Evolutionary conservation across 2,329 filamentous ascomycete genomes (phyloP).

Genomic region (Fusarium scirpi): DNA sequence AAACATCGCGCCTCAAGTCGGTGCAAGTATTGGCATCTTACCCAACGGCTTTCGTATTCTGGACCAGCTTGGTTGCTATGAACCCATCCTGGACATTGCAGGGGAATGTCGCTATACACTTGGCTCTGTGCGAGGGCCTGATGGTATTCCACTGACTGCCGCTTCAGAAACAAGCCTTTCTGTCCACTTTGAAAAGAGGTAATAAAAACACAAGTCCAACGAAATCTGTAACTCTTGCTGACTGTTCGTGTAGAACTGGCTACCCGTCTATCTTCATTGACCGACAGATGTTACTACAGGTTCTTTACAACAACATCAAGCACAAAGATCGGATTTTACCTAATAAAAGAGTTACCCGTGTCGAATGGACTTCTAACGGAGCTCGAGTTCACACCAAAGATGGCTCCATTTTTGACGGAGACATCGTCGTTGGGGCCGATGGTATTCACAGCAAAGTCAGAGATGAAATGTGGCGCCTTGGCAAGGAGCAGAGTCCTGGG

Average conservation of each 20-base stretch:
- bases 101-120: not conserved
- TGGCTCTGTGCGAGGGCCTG: not conserved
- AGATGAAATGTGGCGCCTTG: not conserved
- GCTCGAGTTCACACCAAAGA: not conserved
- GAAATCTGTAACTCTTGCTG: not conserved
- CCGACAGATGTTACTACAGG: not conserved
- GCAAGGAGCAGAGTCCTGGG: not conserved
- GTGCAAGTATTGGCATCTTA: constrained; percentile 5
- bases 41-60: constrained; percentile 5
- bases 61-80: not conserved
- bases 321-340: not conserved
- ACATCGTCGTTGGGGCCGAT: constrained; percentile 3
- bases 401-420: not conserved
- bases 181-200: not conserved
- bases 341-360: not conserved
- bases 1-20: not conserved
- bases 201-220: accelerated
- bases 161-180: not conserved
- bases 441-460: not conserved
- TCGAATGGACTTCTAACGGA: not conserved
- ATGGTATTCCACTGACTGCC: not conserved
- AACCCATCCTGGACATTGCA: not conserved
- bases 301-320: not conserved
- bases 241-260: not conserved
- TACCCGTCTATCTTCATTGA: not conserved